Base-by-base conservation (phyloP, 2,329 filamentous ascomycete species). In the Sporothrix mexicana region DNA sequence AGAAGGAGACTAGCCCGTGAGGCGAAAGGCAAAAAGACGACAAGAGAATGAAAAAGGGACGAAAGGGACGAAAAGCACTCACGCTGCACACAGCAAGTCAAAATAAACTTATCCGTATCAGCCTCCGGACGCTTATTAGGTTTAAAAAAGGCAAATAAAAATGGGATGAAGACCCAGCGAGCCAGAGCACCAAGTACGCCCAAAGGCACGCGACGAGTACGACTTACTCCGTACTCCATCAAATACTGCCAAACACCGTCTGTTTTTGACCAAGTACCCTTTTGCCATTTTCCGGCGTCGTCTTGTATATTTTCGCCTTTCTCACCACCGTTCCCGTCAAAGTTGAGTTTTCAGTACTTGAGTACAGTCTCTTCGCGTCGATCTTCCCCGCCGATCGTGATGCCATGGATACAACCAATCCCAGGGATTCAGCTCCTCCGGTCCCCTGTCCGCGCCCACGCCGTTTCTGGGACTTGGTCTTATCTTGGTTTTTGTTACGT, bases 381-480 rank as follows among this genome's bases (percentile, higher is more conserved):
- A 69, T 66, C 62, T 17, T 17, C 62, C 45, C 64, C 64, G 64
- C 64, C 51, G 64, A 51, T 51, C 45, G 64, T 51, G 64, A 67
- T 45, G 64, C 64, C 23, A 67, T 64, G 61, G 55, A 45, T 66
- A 49, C 43, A 6, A 66, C 45, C 45, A 36, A 51, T 36, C 45
- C 45, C 45, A 67, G 43, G 62, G 64, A 36, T 51, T 49, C 20
- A 36, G 15, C 45, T 67, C 23, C 45, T 49, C 45, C 2, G 15
- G 30, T 36, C 30, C 30, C 30, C 30, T 36, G 30, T 36, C 30
- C 30, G 30, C 30, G 30, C 30, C 30, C 30, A 36, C 30, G 30
- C 30, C 30, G 30, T 36, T 36, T 36, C 3, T 12, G 3, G 7
- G 30, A 12, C 12, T 4, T 9, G 2, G 13, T n/a, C 43, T 51